Base-by-base conservation (phyloP, 371 early-diverging fungal species). In the Smittium culicis region DNA sequence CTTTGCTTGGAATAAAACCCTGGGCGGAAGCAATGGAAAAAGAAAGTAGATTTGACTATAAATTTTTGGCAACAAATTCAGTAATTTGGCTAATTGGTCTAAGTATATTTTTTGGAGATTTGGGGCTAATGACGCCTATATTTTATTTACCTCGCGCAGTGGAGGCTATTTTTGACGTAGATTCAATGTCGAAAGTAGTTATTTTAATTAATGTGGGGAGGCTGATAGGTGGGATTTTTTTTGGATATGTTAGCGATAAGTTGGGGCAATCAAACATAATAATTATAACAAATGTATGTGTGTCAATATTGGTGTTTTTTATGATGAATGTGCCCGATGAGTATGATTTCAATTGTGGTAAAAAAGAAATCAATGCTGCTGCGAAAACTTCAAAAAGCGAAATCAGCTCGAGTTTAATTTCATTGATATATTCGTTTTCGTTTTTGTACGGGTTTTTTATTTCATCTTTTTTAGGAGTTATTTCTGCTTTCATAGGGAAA, bases 201-300 rank as follows among this genome's bases (percentile, higher is more conserved):
- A 25, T 32, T 5, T 59, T 59, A 11, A 27, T 59, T 27, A 59
- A 25, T n/a, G 5, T 59, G 28, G 60, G 60, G 32, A 59, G n/a
- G 25, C 30, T 59, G 5, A 25, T n/a, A 14, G 60, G 60, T 32
- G 60, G 60, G 16, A 25, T 59, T 5, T 59, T 59, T 29, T 32
- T 59, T 16, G 60, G 60, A 59, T 29, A 29, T 27, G 25, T 32
- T 29, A 29, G 30, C 60, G 60, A 59, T n/a, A 59, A 59, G n/a
- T 59, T 59, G 28, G 60, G 60, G 16, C 30, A 59, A 59, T 11
- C 32, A 29, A 59, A 59, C 32, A 32, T 25, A n/a, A 59, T 59
- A 29, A 59, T 59, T 59, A n/a, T 59, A 16, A 16, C 14, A 59
- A 59, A 59, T n/a, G 5, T 32, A 16, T 29, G 28, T n/a, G 60